phyloP scores from a whole-genome alignment of 352 stramenopile genomes.

The Globisporangium ultimum region DNA sequence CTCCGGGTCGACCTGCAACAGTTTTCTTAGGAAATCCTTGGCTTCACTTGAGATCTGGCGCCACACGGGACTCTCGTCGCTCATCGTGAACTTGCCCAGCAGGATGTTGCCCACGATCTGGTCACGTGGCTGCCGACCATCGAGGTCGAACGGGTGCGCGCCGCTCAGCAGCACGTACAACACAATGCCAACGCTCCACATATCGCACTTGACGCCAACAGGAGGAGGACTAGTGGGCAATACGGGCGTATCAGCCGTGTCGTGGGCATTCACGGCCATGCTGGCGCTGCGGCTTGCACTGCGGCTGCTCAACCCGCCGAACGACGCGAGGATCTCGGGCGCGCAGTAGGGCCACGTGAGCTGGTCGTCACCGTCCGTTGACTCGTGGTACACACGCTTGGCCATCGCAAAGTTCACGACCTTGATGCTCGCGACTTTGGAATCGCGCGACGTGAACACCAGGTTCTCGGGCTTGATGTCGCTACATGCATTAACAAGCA shows the following conservation, averaged over 20 bases:
- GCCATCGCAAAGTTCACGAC: constrained; percentile 83
- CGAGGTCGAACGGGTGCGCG: constrained; percentile 71
- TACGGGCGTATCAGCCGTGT: no score
- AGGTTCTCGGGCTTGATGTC: constrained; percentile 87
- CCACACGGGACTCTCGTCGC: constrained; percentile 29
- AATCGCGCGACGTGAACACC: constrained; percentile 67
- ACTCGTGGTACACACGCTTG: constrained; percentile 41
- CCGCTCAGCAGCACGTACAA: constrained; percentile 86
- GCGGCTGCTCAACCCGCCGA: constrained; percentile 8
- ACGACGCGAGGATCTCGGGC: constrained; percentile 52
- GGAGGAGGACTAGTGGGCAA: no score
- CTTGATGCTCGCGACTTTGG: constrained; percentile 69
- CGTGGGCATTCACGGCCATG: no score
- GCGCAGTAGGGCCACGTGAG: constrained; percentile 65
- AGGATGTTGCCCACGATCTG: constrained; percentile 70
- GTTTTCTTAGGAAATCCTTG: constrained; percentile 36
- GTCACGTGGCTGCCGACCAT: constrained; percentile 61
- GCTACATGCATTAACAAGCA: constrained; percentile 20
- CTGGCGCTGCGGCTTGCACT: no score
- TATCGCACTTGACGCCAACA: constrained; percentile 46
- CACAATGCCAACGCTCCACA: constrained; percentile 89
- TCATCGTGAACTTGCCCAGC: constrained; percentile 38
- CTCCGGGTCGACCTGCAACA: constrained; percentile 31
- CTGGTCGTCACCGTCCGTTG: constrained; percentile 13
- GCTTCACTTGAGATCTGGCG: constrained; percentile 44